A percentile compares a stretch with the other conserved stretches of the same genome.
These are phyloP conservation scores for Chalciporus piperatus DNA, from an alignment of 768 basidiomycete species.

Conservation along the genomic window DNA sequence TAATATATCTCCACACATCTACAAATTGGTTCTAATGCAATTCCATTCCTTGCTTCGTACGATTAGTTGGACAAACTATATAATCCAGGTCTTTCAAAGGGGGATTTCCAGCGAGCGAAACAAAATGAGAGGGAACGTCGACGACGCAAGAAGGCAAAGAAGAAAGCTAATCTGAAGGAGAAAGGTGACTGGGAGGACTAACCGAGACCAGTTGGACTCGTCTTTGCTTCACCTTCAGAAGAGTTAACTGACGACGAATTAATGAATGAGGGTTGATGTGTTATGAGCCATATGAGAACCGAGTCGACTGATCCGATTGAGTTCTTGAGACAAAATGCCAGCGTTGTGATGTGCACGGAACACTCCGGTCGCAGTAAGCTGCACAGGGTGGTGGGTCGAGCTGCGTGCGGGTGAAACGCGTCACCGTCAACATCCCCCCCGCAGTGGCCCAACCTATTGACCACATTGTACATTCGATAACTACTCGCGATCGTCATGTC, in stretches of 20 bases:
- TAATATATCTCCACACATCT: conserved; percentile 18
- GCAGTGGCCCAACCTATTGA: too few relatives aligned
- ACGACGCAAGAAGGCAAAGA: conserved; percentile 76
- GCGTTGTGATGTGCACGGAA: conserved; percentile 13
- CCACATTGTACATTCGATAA: background rate
- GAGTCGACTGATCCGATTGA: too few relatives aligned
- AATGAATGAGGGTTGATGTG: background rate
- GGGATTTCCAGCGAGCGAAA: conserved; percentile 64
- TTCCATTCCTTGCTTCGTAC: conserved; percentile 1
- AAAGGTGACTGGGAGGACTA: conserved; percentile 27
- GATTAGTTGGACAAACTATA: conserved; percentile 63
- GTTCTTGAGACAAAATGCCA: background rate
- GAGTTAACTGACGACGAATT: background rate
- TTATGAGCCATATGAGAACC: too few relatives aligned
- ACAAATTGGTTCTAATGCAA: conserved; percentile 18
- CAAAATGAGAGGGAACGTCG: conserved; percentile 74
- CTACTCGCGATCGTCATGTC: conserved; percentile 18
- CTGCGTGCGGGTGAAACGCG: background rate
- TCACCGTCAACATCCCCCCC: background rate
- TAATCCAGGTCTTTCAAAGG: conserved; percentile 78
- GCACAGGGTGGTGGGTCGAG: too few relatives aligned
- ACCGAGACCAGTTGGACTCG: background rate
- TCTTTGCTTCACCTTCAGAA: background rate
- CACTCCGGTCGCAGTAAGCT: conserved; percentile 18
- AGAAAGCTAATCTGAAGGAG: conserved; percentile 44